Percentiles rank a stretch among this genome's conserved stretches.
These are phyloP conservation scores for Chenopodium quinoa DNA, from an alignment of 148 eudicot species.

Conservation along the genomic window DNA sequence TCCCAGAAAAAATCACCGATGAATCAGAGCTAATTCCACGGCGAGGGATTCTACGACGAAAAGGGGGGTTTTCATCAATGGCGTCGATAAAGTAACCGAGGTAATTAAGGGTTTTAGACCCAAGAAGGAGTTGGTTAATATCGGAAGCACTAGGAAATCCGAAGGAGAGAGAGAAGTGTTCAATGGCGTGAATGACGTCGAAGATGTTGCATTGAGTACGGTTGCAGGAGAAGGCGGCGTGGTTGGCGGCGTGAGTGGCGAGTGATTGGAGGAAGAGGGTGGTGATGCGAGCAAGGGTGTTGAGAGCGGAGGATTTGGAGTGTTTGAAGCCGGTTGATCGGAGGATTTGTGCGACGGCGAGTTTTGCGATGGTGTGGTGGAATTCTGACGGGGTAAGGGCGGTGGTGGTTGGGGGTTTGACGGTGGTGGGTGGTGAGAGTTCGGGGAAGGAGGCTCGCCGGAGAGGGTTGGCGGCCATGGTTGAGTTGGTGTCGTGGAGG, in stretches of 20 bases:
- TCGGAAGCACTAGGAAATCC: slow-evolving; percentile 45
- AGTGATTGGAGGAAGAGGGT: slow-evolving; percentile 40
- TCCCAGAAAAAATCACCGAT: not conserved
- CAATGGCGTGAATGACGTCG: slow-evolving; percentile 55
- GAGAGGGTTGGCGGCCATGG: not conserved
- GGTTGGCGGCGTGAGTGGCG: slow-evolving; percentile 33
- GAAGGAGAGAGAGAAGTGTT: slow-evolving; percentile 34
- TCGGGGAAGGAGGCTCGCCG: not conserved
- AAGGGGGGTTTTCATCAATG: slow-evolving; percentile 38
- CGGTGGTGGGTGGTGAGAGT: slow-evolving; percentile 14
- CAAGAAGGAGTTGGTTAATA: not conserved
- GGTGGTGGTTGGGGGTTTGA: slow-evolving; percentile 13
- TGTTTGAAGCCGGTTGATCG: slow-evolving; percentile 44
- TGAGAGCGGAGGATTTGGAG: slow-evolving; percentile 47
- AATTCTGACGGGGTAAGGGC: slow-evolving; percentile 24
- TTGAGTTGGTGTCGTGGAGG: not conserved
- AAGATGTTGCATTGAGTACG: slow-evolving; percentile 44
- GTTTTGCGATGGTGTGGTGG: slow-evolving; percentile 27
- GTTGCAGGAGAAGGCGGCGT: slow-evolving; percentile 34
- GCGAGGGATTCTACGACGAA: slow-evolving; percentile 31
- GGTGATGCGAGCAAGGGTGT: slow-evolving; percentile 50
- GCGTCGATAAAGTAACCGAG: slow-evolving; percentile 33
- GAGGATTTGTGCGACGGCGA: slow-evolving; percentile 57
- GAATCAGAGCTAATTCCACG: not conserved
- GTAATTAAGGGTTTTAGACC: slow-evolving; percentile 30